Evolutionary conservation across 495 filamentous ascomycete genomes (phyloP).

Genomic region (Penicillium canariense): DNA sequence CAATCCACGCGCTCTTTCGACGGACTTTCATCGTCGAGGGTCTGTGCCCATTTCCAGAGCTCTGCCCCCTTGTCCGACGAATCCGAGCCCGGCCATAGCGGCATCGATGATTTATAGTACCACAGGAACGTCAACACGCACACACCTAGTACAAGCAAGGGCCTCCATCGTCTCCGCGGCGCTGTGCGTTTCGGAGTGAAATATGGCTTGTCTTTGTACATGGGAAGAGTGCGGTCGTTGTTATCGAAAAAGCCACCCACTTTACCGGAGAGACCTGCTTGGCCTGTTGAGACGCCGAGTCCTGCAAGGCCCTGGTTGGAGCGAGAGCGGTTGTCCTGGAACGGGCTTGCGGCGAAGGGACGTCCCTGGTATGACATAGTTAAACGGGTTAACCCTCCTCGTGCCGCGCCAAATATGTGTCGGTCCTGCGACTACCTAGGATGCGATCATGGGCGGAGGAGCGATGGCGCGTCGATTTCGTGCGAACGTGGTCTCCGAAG

Average conservation of each 20-base stretch:
- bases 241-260: conserved; percentile 52
- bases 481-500: conserved; percentile 2
- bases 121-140: conserved; percentile 47
- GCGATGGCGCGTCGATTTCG: neutral
- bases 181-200: conserved; percentile 46
- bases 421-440: conserved; percentile 3
- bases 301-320: conserved; percentile 47
- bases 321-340: conserved; percentile 66
- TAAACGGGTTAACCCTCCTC: conserved; percentile 1
- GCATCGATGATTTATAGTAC: conserved; percentile 33
- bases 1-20: conserved; percentile 51
- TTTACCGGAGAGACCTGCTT: conserved; percentile 36
- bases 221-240: conserved; percentile 64
- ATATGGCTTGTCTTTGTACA: conserved; percentile 99
- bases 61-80: conserved; percentile 31
- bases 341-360: conserved; percentile 45
- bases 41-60: conserved; percentile 44
- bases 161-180: conserved; percentile 31
- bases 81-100: conserved; percentile 8
- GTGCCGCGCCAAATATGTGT: neutral
- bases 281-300: conserved; percentile 37
- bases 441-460: conserved; percentile 5
- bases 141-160: conserved; percentile 21
- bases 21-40: conserved; percentile 26
- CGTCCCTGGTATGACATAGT: conserved; percentile 21